Evolutionary conservation across 345 rosid species (phyloP), one percentile per base, ranked within the genome.

Genomic region (Salix udensis): DNA sequence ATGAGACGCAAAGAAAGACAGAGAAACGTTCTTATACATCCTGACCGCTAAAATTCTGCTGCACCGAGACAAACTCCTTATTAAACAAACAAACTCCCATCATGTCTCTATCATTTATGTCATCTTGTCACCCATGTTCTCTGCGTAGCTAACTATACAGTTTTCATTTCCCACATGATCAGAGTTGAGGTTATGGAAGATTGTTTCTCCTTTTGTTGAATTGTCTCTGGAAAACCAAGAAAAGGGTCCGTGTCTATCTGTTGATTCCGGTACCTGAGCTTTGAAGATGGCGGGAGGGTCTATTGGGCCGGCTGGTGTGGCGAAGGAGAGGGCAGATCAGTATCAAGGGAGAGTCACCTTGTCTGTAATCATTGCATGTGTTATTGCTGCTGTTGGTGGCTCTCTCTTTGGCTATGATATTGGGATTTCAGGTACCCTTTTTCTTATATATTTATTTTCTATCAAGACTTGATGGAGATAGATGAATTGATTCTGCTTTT

Each of bases 371-470:
- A 75, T 91, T 65, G 85, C 96, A 15, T 93, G 96, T 83, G 31
- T 90, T 69, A 81, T 88, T 76, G 97, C 97, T 31, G 97, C 97
- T 31, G 79, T 88, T 83, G 98, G 98, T 37, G 97, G 98, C 69
- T 84, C 96, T 26, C 82, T 95, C 75, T 95, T 95, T 50, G 97
- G 97, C 40, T 95, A 95, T 82, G 98, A 95, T 81, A 87, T 91
- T 77, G 98, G 98, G 77, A 83, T 95, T 78, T 93, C 98, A 84
- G 97, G 98, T 91, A 66, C 34, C 28, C 3, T 19, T 70, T 62
- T 18, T 4, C 60, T 68, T 28, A 5, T 12, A 68, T 28, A 5
- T 12, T 39, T 52, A 28, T 3, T 26, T n/a, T 8, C 15, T 4
- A 11, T 7, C 37, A 36, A 19, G 24, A 21, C 23, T 9, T 16